These are phyloP conservation scores for Yamadazyma sp. DNA, from an alignment of 1,139 yeast species.

Conservation along the genomic window DNA sequence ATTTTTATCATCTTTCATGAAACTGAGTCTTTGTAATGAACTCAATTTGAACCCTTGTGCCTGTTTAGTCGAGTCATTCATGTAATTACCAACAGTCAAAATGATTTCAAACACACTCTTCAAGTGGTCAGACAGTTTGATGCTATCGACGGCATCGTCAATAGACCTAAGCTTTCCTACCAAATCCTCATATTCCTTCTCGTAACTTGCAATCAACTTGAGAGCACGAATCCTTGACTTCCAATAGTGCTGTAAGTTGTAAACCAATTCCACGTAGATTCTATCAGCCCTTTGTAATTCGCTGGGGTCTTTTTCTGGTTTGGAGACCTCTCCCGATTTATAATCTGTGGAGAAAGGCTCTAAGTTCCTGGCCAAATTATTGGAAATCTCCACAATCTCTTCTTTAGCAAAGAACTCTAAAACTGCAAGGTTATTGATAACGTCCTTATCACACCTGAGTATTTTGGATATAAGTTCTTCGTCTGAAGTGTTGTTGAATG, in stretches of 20 bases:
- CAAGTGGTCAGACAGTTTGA: slow-evolving; percentile 58
- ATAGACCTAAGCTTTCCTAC: slow-evolving; percentile 58
- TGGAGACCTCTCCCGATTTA: slow-evolving; percentile 41
- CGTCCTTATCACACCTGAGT: slow-evolving; percentile 60
- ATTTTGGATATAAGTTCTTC: slow-evolving; percentile 58
- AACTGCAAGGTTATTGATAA: slow-evolving; percentile 58
- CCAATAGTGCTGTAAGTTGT: slow-evolving; percentile 80
- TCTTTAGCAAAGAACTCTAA: slow-evolving; percentile 70
- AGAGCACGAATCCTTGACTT: slow-evolving; percentile 74
- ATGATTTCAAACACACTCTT: slow-evolving; percentile 72
- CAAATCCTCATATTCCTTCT: slow-evolving; percentile 70
- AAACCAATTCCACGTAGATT: slow-evolving; percentile 68
- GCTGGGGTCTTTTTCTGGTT: slow-evolving; percentile 72
- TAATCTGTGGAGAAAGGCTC: slow-evolving; percentile 68
- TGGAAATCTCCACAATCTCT: slow-evolving; percentile 66
- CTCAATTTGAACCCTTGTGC: slow-evolving; percentile 78
- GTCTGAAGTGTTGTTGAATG: slow-evolving; percentile 53
- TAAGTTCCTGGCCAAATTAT: slow-evolving; percentile 59
- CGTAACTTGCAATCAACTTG: slow-evolving; percentile 57
- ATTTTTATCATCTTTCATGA: slow-evolving; percentile 76
- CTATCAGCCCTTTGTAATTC: slow-evolving; percentile 79
- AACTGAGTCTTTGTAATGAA: slow-evolving; percentile 71
- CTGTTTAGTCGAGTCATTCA: slow-evolving; percentile 79
- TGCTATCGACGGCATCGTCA: slow-evolving; percentile 63
- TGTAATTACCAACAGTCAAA: slow-evolving; percentile 78